Percentiles rank a stretch among this genome's conserved stretches.
Evolutionary conservation across 345 rosid species (phyloP).

Genomic region (Erucastrum elatum): DNA sequence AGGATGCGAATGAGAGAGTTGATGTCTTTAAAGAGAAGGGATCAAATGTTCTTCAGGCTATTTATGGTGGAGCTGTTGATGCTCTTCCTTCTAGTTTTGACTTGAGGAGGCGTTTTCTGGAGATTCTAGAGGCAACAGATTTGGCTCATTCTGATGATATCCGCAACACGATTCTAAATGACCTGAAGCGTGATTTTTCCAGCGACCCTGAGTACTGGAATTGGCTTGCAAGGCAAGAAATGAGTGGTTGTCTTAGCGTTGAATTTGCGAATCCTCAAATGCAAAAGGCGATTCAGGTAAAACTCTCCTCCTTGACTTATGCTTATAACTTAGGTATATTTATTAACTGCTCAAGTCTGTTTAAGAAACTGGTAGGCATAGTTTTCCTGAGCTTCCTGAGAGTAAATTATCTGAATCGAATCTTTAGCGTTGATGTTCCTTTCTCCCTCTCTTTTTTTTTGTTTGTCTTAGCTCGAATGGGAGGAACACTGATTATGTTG

Average conservation of each 20-base stretch:
- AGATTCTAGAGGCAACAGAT: conserved; percentile 69
- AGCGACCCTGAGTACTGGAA: conserved; percentile 75
- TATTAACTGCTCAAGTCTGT: neutral
- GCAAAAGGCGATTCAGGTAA: conserved; percentile 73
- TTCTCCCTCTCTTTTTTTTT: neutral
- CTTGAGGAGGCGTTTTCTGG: conserved; percentile 70
- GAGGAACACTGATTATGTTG: neutral
- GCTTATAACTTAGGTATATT: neutral
- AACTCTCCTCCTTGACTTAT: conserved; percentile 3
- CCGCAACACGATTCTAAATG: conserved; percentile 59
- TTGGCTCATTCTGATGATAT: conserved; percentile 66
- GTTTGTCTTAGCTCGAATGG: neutral
- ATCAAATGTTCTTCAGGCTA: conserved; percentile 55
- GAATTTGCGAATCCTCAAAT: conserved; percentile 38
- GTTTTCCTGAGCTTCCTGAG: neutral
- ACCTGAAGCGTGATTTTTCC: conserved; percentile 75
- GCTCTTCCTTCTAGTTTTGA: conserved; percentile 69
- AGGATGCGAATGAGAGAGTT: conserved; percentile 45
- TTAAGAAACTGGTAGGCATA: neutral
- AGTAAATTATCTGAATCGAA: neutral
- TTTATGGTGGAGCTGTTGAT: conserved; percentile 70
- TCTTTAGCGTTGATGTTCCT: neutral
- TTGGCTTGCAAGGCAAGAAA: conserved; percentile 81
- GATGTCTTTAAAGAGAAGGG: conserved; percentile 72
- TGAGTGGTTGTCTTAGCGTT: conserved; percentile 39